phyloP scores from a whole-genome alignment of 129 eudicot genomes.

The Centella asiatica region DNA sequence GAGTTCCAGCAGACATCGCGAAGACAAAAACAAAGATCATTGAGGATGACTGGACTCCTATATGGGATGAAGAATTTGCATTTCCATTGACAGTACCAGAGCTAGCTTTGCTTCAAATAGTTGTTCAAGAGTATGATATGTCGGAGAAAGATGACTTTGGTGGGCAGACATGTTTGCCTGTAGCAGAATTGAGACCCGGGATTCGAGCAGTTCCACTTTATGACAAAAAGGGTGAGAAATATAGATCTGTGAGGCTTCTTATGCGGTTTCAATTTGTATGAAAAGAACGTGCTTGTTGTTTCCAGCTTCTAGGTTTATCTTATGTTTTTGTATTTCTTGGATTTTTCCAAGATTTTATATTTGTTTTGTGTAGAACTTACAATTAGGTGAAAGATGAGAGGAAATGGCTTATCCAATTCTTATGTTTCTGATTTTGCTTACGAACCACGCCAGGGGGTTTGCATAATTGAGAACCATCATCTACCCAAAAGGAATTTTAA shows the following conservation, averaged over 20 bases:
- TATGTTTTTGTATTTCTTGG: not conserved
- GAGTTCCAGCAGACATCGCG: slow-evolving; percentile 45
- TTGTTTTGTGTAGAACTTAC: not conserved
- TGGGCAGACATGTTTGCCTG: slow-evolving; percentile 83
- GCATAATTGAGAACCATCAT: too few relatives aligned
- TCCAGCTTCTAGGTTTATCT: not conserved
- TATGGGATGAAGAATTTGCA: slow-evolving; percentile 59
- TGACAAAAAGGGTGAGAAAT: slow-evolving; percentile 40
- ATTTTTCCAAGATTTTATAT: too few relatives aligned
- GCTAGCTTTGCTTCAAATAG: slow-evolving; percentile 52
- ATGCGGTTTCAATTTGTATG: slow-evolving; percentile 46
- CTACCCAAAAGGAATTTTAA: too few relatives aligned
- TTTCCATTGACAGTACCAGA: slow-evolving; percentile 71
- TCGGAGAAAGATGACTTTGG: slow-evolving; percentile 47
- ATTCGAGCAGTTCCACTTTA: slow-evolving; percentile 61
- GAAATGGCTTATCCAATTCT: too few relatives aligned
- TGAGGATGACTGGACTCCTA: slow-evolving; percentile 62
- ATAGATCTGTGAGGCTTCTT: slow-evolving; percentile 63
- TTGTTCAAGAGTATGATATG: slow-evolving; percentile 48
- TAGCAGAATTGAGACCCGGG: slow-evolving; percentile 60
- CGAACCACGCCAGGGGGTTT: not conserved
- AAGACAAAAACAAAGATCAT: slow-evolving; percentile 30
- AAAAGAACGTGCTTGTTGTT: not conserved
- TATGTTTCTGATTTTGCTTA: too few relatives aligned
- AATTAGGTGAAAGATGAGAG: not conserved